Evolutionary conservation across 2,329 filamentous ascomycete genomes (phyloP), one percentile per base, ranked within the genome.

Genomic region (Penicillium paneum): DNA sequence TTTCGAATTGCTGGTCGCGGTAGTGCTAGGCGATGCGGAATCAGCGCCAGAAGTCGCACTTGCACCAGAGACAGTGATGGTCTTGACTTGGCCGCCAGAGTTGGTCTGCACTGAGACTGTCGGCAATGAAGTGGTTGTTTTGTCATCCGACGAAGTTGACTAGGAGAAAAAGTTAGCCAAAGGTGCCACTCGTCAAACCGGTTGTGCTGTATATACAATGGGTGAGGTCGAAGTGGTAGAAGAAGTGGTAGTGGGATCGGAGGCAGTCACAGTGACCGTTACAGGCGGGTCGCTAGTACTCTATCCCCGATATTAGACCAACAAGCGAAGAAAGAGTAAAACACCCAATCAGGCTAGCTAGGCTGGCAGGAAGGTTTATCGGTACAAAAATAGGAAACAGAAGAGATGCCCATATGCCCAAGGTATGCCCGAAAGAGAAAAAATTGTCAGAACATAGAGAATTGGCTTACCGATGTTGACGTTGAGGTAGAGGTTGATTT

Each of bases 391-490:
- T 11, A 40, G 24, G 41, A 51, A 41, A n/a, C 13, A 8, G 8
- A n/a, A 49, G 32, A 38, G 19, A 48, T 42, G 54, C 40, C 42
- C 49, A 55, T 24, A 5, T 24, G 21, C 21, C 21, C 13, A 8
- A 49, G 32, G 35, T 26, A 48, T 42, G 54, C 40, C 42, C 49
- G 54, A 24, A 24, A 24, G 21, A 24, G 21, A 41, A 38, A 53
- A 34, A 28, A 29, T 26, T 15, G 5, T 21, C 24, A 17, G 21
- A 29, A 10, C 2, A 42, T 32, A 39, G 1, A 29, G 1, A 31
- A 32, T n/a, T 17, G 40, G 63, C 65, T 63, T 52, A 68, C 65
- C 58, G 67, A 67, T 35, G 67, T 64, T 38, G 57, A 60, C 15
- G 21, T n/a, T n/a, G 67, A 67, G 36, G 67, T 64, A 38, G 57